Base-by-base conservation (phyloP, 768 basidiomycete genomes). In the Auricularia sp. region DNA sequence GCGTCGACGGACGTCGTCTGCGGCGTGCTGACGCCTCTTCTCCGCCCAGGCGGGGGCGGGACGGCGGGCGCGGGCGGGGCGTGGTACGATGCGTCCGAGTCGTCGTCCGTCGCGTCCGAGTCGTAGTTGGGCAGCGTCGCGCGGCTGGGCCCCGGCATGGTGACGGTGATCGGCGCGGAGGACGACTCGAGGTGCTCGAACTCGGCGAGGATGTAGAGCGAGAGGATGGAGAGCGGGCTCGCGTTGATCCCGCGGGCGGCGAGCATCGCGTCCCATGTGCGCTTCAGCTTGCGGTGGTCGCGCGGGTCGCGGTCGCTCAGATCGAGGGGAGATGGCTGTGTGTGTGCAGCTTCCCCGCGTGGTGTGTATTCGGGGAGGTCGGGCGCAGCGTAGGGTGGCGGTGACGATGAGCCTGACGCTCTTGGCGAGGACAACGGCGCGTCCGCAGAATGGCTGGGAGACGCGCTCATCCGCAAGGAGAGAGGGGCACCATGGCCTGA, bases 241-340 rank as follows among this genome's bases (percentile, higher is more conserved):
- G 56, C 5, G 56, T 59, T 59, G 56, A 59, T 59, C 56, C 56
- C 56, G 34, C 56, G 56, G 14, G 56, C 56, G 34, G 23, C 56
- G 10, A 59, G 56, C 56, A 59, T 59, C 18, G 56, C 56, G 23
- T 59, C 56, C 56, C 56, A 59, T 18, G 56, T 29, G 7, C 56
- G 56, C 56, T 59, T 59, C 34, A 59, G 34, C 34, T 59, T 59
- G 56, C 56, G 29, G 56, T 59, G 56, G 34, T 59, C 34, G 56
- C 56, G 56, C 23, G 56, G 56, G 3, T 59, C 56, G 2, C 56
- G 56, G 8, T 59, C 56, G 29, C 29, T 33, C 3, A 14, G 56
- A 18, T 59, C 56, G 8, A 59, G 34, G 6, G 56, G 56, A 4
- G 56, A 59, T 23, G 23, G 29, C 14, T 14, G 23, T 18, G 23